Conservation (phyloP, 176 grass and related monocot species). For the Triticum timopheevii region DNA sequence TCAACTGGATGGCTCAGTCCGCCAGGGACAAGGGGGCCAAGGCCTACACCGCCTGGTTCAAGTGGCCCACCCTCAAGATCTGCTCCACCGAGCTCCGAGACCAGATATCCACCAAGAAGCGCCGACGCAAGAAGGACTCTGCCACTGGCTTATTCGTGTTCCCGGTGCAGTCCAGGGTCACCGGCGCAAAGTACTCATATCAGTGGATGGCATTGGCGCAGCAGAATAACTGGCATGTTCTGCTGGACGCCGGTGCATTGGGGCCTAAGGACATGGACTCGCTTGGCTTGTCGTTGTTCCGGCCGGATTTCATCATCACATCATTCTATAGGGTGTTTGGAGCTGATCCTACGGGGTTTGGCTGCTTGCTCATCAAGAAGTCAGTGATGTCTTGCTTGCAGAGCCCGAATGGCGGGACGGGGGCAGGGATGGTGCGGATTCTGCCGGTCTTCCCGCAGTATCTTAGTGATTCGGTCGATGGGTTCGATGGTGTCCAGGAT, state of each 20-base stretch:
- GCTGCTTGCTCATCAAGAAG: conserved; percentile 97
- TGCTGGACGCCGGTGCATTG: conserved; percentile 92
- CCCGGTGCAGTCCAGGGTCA: conserved; percentile 95
- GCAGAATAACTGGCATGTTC: conserved; percentile 98
- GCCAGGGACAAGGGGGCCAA: conserved; percentile 93
- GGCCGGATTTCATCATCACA: conserved; percentile 98
- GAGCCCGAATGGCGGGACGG: conserved; percentile 63
- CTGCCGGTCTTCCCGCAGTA: conserved; percentile 88
- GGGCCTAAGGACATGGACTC: conserved; percentile 99
- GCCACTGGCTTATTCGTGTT: conserved; percentile 91
- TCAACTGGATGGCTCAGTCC: conserved; percentile 87
- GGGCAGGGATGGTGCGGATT: conserved; percentile 86
- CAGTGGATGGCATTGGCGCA: conserved; percentile 99
- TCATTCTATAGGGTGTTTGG: conserved; percentile 98
- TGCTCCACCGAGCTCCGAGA: conserved; percentile 89
- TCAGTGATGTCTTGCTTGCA: conserved; percentile 86
- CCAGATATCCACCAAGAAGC: conserved; percentile 76
- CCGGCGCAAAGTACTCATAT: conserved; percentile 93
- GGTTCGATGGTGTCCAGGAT: conserved; percentile 67
- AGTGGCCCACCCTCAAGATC: conserved; percentile 85
- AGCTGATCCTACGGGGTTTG: conserved; percentile 88
- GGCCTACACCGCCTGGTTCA: conserved; percentile 77
- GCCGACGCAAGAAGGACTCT: conserved; percentile 75
- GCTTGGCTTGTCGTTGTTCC: conserved; percentile 81
- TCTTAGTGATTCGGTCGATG: conserved; percentile 84